A percentile compares a stretch with the other conserved stretches of the same genome.
These are phyloP conservation scores for Mycena albidolilacea DNA, from an alignment of 768 basidiomycete species.

Conservation along the genomic window DNA sequence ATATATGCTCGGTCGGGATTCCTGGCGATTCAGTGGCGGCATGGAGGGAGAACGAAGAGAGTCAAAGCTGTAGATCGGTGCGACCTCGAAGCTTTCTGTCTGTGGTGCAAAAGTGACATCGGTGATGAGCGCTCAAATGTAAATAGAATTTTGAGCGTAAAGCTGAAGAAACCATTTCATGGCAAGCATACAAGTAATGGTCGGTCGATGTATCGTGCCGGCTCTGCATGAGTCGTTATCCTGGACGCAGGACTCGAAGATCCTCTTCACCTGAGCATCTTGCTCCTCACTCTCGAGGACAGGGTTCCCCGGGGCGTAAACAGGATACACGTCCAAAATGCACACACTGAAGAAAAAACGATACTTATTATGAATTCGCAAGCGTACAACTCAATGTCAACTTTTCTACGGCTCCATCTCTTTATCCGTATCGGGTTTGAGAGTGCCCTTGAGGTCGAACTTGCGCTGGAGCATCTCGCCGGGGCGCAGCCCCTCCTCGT, in stretches of 20 bases:
- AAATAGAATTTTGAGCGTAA: too few species aligned
- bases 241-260: neutral
- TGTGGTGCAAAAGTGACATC: neutral
- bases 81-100: too few species aligned
- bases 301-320: neutral
- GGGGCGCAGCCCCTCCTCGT: constrained; percentile 32
- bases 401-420: constrained; percentile 5
- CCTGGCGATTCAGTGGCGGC: neutral
- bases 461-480: constrained; percentile 31
- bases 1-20: neutral
- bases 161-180: too few species aligned
- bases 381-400: constrained; percentile 17
- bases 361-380: neutral
- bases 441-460: neutral
- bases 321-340: neutral
- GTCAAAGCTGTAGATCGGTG: neutral
- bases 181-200: too few species aligned
- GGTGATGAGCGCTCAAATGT: too few species aligned
- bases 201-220: too few species aligned
- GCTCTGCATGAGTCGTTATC: neutral
- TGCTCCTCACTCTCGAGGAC: neutral
- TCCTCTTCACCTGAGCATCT: neutral
- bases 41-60: neutral
- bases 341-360: too few species aligned
- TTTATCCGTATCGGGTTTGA: neutral